Percentiles rank a stretch among this genome's conserved stretches.
phyloP scores from a whole-genome alignment of 2,329 filamentous ascomycete genomes.

The Didymella segeticola region DNA sequence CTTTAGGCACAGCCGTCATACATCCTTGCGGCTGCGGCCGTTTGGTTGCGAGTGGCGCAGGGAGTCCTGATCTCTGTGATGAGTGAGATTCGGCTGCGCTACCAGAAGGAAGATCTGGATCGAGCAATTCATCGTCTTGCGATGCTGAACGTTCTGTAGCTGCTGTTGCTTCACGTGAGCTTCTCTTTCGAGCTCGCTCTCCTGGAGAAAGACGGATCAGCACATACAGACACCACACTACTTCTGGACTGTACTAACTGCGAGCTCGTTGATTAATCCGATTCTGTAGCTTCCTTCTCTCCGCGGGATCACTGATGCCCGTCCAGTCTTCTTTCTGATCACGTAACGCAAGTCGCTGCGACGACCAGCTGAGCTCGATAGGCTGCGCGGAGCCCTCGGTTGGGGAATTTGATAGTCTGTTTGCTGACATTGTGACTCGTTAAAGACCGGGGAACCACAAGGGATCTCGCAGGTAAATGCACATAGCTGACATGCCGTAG shows the following conservation, averaged over 20 bases:
- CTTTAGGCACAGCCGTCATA: not conserved
- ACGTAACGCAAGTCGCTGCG: slow-evolving; percentile 17
- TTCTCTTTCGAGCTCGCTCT: not conserved
- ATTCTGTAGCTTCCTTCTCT: slow-evolving; percentile 29
- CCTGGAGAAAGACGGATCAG: not conserved
- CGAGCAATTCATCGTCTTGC: not conserved
- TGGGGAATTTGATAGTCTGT: not conserved
- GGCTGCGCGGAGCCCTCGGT: not conserved
- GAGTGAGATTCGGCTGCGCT: not conserved
- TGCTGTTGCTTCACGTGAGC: not conserved
- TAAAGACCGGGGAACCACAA: not conserved
- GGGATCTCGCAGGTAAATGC: slow-evolving; percentile 10
- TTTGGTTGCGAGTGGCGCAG: not conserved
- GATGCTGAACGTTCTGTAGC: not conserved
- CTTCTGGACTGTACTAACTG: slow-evolving; percentile 4
- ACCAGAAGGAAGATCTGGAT: not conserved
- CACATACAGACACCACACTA: not conserved
- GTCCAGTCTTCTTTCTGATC: slow-evolving; percentile 26
- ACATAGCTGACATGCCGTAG: slow-evolving; percentile 1
- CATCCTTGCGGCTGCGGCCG: not conserved
- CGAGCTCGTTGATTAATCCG: slow-evolving; percentile 27
- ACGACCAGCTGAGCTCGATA: slow-evolving; percentile 20
- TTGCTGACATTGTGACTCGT: slow-evolving; percentile 1
- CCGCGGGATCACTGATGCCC: slow-evolving; percentile 21
- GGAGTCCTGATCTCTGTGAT: no score